Conservation (phyloP, 768 basidiomycete species). For the Galerina sulciceps region DNA sequence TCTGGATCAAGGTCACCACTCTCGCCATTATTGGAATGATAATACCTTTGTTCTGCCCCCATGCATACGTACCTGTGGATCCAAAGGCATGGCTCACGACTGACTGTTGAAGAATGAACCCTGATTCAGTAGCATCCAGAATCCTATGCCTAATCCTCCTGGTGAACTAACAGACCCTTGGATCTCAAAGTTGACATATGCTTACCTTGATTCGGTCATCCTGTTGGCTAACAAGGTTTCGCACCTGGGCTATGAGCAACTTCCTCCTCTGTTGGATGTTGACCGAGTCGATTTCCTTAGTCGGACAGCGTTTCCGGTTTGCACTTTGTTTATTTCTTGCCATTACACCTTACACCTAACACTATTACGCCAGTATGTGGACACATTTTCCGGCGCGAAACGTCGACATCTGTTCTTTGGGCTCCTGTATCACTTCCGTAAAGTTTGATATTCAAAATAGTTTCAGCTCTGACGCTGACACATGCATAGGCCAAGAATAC, state of each 20-base stretch:
- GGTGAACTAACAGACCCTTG: slow-evolving; percentile 56
- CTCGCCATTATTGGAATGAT: slow-evolving; percentile 45
- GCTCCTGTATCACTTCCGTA: slow-evolving; percentile 39
- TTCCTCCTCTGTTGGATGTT: slow-evolving; percentile 67
- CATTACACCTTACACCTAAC: neutral
- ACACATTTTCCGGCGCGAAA: slow-evolving; percentile 41
- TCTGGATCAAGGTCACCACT: slow-evolving; percentile 54
- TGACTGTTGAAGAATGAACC: neutral
- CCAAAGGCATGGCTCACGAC: slow-evolving; percentile 36
- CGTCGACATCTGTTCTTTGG: slow-evolving; percentile 48
- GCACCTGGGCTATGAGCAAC: slow-evolving; percentile 50
- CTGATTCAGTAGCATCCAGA: slow-evolving; percentile 19
- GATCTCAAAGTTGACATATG: slow-evolving; percentile 46
- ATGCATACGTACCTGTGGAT: slow-evolving; percentile 55
- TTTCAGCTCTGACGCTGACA: neutral
- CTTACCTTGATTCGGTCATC: slow-evolving; percentile 57
- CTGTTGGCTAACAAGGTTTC: slow-evolving; percentile 42
- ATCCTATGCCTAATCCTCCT: slow-evolving; percentile 33
- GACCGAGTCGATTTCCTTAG: slow-evolving; percentile 37
- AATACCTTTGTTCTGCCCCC: slow-evolving; percentile 56
- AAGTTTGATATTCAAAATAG: neutral
- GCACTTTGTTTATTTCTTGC: slow-evolving; percentile 23
- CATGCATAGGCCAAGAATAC: slow-evolving; percentile 31
- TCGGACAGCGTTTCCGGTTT: slow-evolving; percentile 13
- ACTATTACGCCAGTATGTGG: slow-evolving; percentile 29